phyloP scores from a whole-genome alignment of 2,329 filamentous ascomycete species.

The Aspergillus novoparasiticus region DNA sequence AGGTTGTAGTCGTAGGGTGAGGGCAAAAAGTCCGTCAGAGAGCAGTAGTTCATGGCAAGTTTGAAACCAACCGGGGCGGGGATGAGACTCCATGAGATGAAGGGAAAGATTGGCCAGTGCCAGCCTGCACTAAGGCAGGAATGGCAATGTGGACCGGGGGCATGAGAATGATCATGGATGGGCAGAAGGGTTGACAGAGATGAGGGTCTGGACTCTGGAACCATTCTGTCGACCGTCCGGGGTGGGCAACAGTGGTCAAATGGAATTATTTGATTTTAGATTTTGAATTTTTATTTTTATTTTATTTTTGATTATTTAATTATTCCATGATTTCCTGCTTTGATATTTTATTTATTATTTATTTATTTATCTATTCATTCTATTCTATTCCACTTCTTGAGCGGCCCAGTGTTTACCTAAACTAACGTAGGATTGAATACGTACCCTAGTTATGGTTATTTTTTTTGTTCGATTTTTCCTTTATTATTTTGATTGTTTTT shows the following conservation, averaged over 20 bases:
- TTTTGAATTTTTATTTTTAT: background rate
- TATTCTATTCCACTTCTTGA: background rate
- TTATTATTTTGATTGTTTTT: background rate
- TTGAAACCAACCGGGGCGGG: constrained; percentile 4
- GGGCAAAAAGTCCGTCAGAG: constrained; percentile 24
- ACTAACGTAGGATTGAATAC: background rate
- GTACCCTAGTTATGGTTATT: background rate
- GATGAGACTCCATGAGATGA: constrained; percentile 1
- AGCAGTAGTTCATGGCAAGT: constrained; percentile 26
- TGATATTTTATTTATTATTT: background rate
- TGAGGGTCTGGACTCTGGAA: constrained; percentile 4
- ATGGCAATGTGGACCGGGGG: constrained; percentile 2
- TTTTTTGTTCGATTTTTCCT: background rate
- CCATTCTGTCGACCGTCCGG: background rate
- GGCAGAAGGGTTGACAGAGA: constrained; percentile 1
- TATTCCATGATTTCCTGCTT: background rate
- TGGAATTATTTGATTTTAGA: background rate
- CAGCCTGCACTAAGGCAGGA: background rate
- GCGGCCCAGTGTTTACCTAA: background rate
- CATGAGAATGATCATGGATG: constrained; percentile 2
- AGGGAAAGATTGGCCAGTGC: constrained; percentile 1
- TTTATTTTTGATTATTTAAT: background rate
- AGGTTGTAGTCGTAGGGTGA: background rate
- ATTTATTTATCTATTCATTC: background rate
- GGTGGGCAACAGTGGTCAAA: background rate